Evolutionary conservation across 164 flowering plant genomes (phyloP).

Genomic region (Vitis rotundifolia): DNA sequence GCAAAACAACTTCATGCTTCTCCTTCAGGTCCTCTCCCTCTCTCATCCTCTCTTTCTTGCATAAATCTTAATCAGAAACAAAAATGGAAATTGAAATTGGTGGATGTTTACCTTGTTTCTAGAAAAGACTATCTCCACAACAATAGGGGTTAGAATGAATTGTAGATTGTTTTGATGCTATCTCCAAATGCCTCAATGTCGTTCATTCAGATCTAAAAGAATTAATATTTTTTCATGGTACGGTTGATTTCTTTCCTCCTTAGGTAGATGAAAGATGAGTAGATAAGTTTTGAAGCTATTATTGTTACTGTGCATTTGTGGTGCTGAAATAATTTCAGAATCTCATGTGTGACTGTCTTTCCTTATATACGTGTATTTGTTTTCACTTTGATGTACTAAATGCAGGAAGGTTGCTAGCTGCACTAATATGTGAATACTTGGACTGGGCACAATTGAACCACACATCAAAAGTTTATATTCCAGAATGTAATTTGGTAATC

Average conservation of each 20-base stretch:
- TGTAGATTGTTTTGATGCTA: too few relatives aligned
- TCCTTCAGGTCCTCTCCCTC: slow-evolving; percentile 69
- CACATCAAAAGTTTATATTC: slow-evolving; percentile 90
- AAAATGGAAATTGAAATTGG: neutral
- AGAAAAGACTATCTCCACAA: too few relatives aligned
- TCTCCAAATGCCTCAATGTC: too few relatives aligned
- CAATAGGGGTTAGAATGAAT: too few relatives aligned
- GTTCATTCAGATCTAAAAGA: too few relatives aligned
- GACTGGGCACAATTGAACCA: slow-evolving; percentile 98
- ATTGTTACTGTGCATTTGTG: neutral
- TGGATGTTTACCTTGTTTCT: neutral
- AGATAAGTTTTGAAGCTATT: too few relatives aligned
- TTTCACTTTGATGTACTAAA: slow-evolving; percentile 13
- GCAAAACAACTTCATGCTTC: slow-evolving; percentile 96
- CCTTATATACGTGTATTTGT: neutral
- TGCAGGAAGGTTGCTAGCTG: slow-evolving; percentile 91
- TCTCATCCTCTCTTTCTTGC: neutral
- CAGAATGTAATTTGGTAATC: slow-evolving; percentile 97
- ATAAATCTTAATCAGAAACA: too few relatives aligned
- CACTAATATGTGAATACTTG: slow-evolving; percentile 91
- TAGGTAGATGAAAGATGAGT: too few relatives aligned
- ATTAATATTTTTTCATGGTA: too few relatives aligned
- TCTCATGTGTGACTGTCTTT: slow-evolving; percentile 1
- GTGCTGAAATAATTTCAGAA: neutral
- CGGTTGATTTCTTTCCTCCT: too few relatives aligned